phyloP scores from a whole-genome alignment of 2,329 filamentous ascomycete species.

The Claviceps africana region DNA sequence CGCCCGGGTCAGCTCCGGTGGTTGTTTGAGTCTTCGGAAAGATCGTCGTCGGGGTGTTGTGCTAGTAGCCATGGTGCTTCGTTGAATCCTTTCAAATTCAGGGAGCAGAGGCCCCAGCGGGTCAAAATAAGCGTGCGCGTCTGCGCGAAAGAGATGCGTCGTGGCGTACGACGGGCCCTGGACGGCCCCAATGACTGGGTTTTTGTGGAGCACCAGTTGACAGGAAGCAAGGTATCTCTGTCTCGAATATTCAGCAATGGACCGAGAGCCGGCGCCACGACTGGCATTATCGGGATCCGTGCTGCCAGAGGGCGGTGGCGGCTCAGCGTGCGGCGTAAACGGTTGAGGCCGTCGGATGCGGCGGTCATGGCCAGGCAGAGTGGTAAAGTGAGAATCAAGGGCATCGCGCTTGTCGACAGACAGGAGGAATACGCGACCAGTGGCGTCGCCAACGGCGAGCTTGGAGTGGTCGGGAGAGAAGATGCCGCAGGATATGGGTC shows the following conservation, averaged over 20 bases:
- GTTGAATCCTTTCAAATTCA: slow-evolving; percentile 29
- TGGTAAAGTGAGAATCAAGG: slow-evolving; percentile 19
- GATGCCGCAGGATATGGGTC: slow-evolving; percentile 41
- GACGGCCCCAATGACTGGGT: slow-evolving; percentile 38
- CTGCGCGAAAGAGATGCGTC: slow-evolving; percentile 30
- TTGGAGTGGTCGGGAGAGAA: slow-evolving; percentile 43
- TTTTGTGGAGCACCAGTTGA: slow-evolving; percentile 27
- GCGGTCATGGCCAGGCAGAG: slow-evolving; percentile 20
- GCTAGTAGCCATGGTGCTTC: slow-evolving; percentile 20
- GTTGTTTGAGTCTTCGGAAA: slow-evolving; percentile 13
- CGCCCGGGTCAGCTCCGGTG: neutral
- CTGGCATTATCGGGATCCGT: slow-evolving; percentile 2
- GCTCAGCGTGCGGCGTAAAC: slow-evolving; percentile 37
- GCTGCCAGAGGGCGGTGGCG: slow-evolving; percentile 6
- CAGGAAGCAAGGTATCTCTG: slow-evolving; percentile 21
- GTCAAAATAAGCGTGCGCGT: slow-evolving; percentile 34
- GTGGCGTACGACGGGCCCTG: slow-evolving; percentile 39
- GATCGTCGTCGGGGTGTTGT: slow-evolving; percentile 12
- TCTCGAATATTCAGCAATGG: slow-evolving; percentile 14
- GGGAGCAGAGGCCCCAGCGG: slow-evolving; percentile 29
- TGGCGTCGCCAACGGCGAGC: slow-evolving; percentile 46
- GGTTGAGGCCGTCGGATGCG: slow-evolving; percentile 31
- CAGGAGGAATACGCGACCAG: slow-evolving; percentile 43
- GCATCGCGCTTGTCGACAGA: slow-evolving; percentile 32
- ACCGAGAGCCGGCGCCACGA: slow-evolving; percentile 2